These are phyloP conservation scores for Phyllachora maydis DNA, from an alignment of 2,329 filamentous ascomycete genomes.

Conservation along the genomic window DNA sequence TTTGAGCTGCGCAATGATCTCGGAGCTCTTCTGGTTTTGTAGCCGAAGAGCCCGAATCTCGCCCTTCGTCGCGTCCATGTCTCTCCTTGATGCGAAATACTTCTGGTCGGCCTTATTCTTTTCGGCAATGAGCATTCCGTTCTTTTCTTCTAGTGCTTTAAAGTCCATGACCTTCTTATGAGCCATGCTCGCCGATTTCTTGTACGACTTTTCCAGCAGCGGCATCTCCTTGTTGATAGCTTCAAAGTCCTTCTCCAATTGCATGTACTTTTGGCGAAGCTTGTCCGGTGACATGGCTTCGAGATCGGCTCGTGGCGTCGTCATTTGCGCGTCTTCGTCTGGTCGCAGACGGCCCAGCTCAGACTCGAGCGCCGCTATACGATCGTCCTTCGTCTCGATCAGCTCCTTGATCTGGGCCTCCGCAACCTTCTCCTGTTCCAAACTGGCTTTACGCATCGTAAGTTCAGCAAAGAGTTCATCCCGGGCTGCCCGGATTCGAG, in stretches of 20 bases:
- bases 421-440: slow-evolving; percentile 55
- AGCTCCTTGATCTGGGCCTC: slow-evolving; percentile 62
- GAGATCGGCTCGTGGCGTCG: slow-evolving; percentile 22
- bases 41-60: slow-evolving; percentile 62
- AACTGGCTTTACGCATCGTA: slow-evolving; percentile 54
- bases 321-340: slow-evolving; percentile 22
- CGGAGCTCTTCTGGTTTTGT: slow-evolving; percentile 77
- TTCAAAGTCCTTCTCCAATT: slow-evolving; percentile 59
- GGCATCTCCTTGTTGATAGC: slow-evolving; percentile 75
- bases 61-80: slow-evolving; percentile 65
- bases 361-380: slow-evolving; percentile 63
- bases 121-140: slow-evolving; percentile 56
- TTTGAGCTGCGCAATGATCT: slow-evolving; percentile 85
- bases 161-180: slow-evolving; percentile 75
- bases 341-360: slow-evolving; percentile 54
- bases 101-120: slow-evolving; percentile 97
- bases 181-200: slow-evolving; percentile 66
- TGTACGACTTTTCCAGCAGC: slow-evolving; percentile 71
- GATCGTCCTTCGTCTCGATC: slow-evolving; percentile 55
- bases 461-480: slow-evolving; percentile 77
- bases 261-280: slow-evolving; percentile 50
- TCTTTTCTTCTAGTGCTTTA: slow-evolving; percentile 54
- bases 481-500: slow-evolving; percentile 61
- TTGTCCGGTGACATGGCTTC: slow-evolving; percentile 47
- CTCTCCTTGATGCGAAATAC: slow-evolving; percentile 89